Base-by-base conservation (phyloP, 106 monocot genomes). In the Iris macrosiphon region DNA sequence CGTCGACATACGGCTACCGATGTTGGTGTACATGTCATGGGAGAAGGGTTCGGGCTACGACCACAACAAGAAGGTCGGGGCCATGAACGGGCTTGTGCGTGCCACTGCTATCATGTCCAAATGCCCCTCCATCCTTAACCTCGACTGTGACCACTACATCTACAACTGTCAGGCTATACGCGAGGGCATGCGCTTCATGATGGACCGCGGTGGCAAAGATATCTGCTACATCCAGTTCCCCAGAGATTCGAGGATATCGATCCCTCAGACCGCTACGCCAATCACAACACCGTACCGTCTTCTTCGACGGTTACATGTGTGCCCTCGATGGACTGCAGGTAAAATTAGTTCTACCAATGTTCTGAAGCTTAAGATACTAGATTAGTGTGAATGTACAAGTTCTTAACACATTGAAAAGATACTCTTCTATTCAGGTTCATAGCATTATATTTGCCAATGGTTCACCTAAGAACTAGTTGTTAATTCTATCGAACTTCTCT, bases 241-340 rank as follows among this genome's bases (percentile, higher is more conserved):
- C 80, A 81, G 48, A 18, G 80, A 7, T 81, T 81, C 58, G 80
- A 81, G 33, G 71, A 71, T 38, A 81, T 81, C 71, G 75, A 81
- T 39, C 80, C 75, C 40, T 81, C 80, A 42, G 80, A 81, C 48
- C 80, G 80, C 62, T 81, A 81, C 46, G 80, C 80, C 45, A 81
- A 81, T 49, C 80, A 81, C 63, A 81, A 81, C 66, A 75, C 75
- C 32, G 80, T 81, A n/a, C n/a, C n/a, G n/a, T n/a, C 70, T 81
- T 81, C 75, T 81, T 81, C 67, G 75, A 81, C 47, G 80, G 80
- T 41, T 75, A 81, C 71, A 81, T 81, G 80, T 70, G 80, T 9
- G 75, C 80, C 33, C 71, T 81, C 24, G 80, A 80, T 30, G 80
- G 80, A 19, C 44, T 80, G 25, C 80, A 75, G 45, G n/a, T n/a